Base-by-base conservation (phyloP, 306 rosid genomes). In the Hippophae tibetana region DNA sequence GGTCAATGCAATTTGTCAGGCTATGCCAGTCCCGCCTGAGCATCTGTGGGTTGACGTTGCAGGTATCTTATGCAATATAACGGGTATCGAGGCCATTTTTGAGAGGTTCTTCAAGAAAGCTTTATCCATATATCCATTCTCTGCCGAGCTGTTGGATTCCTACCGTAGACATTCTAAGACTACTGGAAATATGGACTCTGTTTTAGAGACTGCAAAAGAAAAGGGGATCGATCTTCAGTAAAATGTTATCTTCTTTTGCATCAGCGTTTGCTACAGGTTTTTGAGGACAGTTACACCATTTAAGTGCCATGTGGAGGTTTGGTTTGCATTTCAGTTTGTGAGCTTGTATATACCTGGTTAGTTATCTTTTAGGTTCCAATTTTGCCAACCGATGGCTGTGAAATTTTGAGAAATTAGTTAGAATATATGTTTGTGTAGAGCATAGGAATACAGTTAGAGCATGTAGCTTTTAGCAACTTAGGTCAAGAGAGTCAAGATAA, bases 11-110 rank as follows among this genome's bases (percentile, higher is more conserved):
- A 76, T 92, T 61, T 78, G 78, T 44, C 69, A 72, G 70, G 81
- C 93, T 54, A 73, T 92, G 44, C 96, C 98, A 10, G 63, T 92
- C 58, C 96, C 98, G 5, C 93, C 95, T 10, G 96, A 87, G 71
- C 71, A 52, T 47, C 71, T 83, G 42, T 87, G 96, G 98, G 86
- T 80, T 44, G 87, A 92, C 81, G 96, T 92, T 69, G 89, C 81
- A 11, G 74, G 52, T 40, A 56, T 83, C 61, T 71, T 92, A 78
- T 80, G 72, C 57, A 76, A 71, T 67, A 61, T 72, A 14, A 43
- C 40, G 61, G 87, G 92, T 61, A 64, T 64, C 25, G 86, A 81
- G 61, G 73, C 74, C 74, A 71, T 85, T 47, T 66, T 76, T 13
- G 71, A 74, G 61, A 78, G 86, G 72, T 84, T 92, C 75, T 82